Evolutionary conservation across 2,329 filamentous ascomycete genomes (phyloP), one percentile per base, ranked within the genome.

Genomic region (Colletotrichum kahawae): DNA sequence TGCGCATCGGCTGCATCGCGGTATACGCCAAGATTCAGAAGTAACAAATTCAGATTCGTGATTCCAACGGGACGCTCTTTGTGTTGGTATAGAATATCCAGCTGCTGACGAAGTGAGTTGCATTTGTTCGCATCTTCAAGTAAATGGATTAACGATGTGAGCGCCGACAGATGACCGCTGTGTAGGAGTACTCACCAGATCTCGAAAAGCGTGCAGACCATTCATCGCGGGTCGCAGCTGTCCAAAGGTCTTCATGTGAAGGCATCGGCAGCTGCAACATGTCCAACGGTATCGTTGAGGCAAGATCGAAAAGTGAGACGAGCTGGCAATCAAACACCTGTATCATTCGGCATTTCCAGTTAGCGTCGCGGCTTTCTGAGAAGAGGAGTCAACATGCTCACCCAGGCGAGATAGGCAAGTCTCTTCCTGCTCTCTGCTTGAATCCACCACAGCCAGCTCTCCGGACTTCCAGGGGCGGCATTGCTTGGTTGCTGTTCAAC

Each of bases 211-310:
- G 8, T 21, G 18, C 27, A n/a, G 29, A 31, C 56, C 56, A 60
- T 18, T 60, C 7, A 3, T 10, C 31, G 13, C n/a, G 31, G 10
- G 34, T 31, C 2, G 29, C 29, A 10, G 56, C 24, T 60, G 29
- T 6, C 56, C 56, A 60, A 10, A 60, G 54, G 13, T 10, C 13
- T 8, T 68, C 51, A 31, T 24, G 9, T 6, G 31, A 68, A 18
- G 66, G 66, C 66, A 68, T 59, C 0, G 66, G 18, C 5, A 68
- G 54, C 29, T 36, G 66, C 21, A 68, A 54, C 18, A 68, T 33
- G 56, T 68, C 66, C 4, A 36, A 43, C 4, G 54, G 54, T 57
- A 68, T 68, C 7, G 66, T 60, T 18, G 34, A 29, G 36, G 66
- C 51, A 4, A 68, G 36, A 16, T 68, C 66, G 34, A 68, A 68